A percentile compares a stretch with the other conserved stretches of the same genome.
These are phyloP conservation scores for Nowakowskiella sp. DNA, from an alignment of 192 early-diverging fungal species.

Conservation along the genomic window DNA sequence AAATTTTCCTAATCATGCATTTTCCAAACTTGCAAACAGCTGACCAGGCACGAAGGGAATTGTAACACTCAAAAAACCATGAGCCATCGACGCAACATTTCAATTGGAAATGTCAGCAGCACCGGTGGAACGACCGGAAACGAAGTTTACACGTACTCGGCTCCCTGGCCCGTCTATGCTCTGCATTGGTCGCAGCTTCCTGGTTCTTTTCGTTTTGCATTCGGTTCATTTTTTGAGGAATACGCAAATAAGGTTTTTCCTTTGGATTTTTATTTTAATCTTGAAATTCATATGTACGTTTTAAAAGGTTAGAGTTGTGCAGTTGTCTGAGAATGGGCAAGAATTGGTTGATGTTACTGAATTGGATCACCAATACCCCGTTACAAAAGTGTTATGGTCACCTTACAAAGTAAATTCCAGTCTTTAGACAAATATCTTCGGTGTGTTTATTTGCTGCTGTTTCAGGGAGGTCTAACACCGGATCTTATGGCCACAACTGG, in stretches of 20 bases:
- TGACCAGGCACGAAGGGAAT: no score
- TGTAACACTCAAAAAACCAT: no score
- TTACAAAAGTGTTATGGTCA: slow-evolving; percentile 86
- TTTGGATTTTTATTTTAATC: neutral
- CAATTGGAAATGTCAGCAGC: no score
- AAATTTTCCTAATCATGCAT: no score
- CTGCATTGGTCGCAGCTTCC: slow-evolving; percentile 77
- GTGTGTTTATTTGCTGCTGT: neutral
- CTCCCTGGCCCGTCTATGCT: slow-evolving; percentile 80
- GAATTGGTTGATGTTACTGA: slow-evolving; percentile 73
- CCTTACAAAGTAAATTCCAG: slow-evolving; percentile 60
- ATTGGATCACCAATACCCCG: slow-evolving; percentile 73
- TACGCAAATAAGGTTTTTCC: slow-evolving; percentile 30
- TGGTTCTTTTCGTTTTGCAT: slow-evolving; percentile 68
- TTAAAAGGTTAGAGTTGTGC: neutral
- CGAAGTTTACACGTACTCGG: no score
- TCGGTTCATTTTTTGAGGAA: slow-evolving; percentile 47
- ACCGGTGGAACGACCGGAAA: no score
- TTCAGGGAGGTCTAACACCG: slow-evolving; percentile 19
- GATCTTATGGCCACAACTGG: slow-evolving; percentile 85
- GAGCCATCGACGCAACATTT: no score
- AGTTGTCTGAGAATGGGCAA: neutral
- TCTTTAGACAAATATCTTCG: neutral
- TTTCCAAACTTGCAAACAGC: no score
- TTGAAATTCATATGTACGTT: neutral